phyloP scores from a whole-genome alignment of 805 yeast genomes.

The Lipomyces sp. region DNA sequence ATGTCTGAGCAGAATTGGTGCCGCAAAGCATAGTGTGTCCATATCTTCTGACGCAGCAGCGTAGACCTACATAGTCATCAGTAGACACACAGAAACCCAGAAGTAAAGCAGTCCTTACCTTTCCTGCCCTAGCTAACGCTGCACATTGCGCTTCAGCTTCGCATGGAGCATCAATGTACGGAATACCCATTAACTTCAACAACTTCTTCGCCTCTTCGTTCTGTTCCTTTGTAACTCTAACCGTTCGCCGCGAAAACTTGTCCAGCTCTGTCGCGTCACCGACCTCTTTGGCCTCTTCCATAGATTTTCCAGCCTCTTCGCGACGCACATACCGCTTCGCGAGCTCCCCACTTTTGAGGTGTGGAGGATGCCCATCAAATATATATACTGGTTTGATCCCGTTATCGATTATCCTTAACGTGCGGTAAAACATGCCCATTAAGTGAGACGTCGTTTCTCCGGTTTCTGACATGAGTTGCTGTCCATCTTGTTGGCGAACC shows the following conservation, averaged over 20 bases:
- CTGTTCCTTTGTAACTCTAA: conserved; percentile 84
- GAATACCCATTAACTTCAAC: conserved; percentile 90
- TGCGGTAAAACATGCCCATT: conserved; percentile 95
- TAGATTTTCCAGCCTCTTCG: conserved; percentile 78
- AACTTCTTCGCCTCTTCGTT: conserved; percentile 90
- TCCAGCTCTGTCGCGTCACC: conserved; percentile 78
- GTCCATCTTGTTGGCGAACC: conserved; percentile 97
- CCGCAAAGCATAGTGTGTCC: conserved; percentile 94
- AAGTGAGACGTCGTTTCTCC: conserved; percentile 94
- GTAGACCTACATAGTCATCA: conserved; percentile 51
- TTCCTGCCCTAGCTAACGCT: conserved; percentile 82
- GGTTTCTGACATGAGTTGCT: conserved; percentile 78
- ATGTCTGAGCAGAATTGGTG: conserved; percentile 83
- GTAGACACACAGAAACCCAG: neutral
- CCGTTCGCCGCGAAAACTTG: conserved; percentile 83
- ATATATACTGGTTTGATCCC: conserved; percentile 98
- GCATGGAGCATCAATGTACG: conserved; percentile 90
- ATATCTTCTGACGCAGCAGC: conserved; percentile 99
- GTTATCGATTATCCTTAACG: conserved; percentile 83
- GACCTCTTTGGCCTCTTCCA: conserved; percentile 76
- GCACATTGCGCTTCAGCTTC: conserved; percentile 99
- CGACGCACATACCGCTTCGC: conserved; percentile 80
- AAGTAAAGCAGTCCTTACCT: conserved; percentile 48
- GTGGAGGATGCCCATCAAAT: conserved; percentile 98
- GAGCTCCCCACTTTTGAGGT: conserved; percentile 87